These are phyloP conservation scores for Pelargonium cotyledonis DNA, from an alignment of 441 rosid species.

Conservation along the genomic window DNA sequence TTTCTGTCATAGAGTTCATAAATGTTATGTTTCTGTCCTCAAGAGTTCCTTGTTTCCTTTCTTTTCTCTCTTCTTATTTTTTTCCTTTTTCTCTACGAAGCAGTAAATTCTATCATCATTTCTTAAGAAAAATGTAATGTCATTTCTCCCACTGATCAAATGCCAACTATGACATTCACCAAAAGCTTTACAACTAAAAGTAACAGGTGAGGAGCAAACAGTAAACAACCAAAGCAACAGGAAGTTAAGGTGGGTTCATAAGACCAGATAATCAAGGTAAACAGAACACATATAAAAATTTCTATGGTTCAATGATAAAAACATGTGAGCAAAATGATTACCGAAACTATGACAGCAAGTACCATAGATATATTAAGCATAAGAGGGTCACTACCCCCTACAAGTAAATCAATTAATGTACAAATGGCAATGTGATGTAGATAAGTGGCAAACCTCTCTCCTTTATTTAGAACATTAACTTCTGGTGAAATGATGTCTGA, in stretches of 20 bases:
- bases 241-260: neutral
- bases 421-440: constrained; percentile 18
- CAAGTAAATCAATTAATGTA: constrained; percentile 14
- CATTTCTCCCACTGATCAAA: no score
- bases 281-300: neutral
- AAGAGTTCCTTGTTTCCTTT: no score
- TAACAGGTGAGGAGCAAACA: neutral
- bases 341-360: neutral
- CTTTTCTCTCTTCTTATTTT: no score
- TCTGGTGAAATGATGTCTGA: constrained; percentile 33
- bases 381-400: neutral
- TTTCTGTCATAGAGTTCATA: no score
- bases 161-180: no score
- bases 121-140: no score
- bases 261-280: neutral
- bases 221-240: neutral
- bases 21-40: no score
- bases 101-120: no score
- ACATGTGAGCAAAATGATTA: neutral
- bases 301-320: neutral
- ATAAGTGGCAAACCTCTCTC: constrained; percentile 53
- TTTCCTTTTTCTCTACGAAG: no score
- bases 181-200: no score
- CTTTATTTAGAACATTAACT: constrained; percentile 32
- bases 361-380: neutral